Evolutionary conservation across 257 asterid genomes (phyloP).

Genomic region (Orobanche coerulescens): DNA sequence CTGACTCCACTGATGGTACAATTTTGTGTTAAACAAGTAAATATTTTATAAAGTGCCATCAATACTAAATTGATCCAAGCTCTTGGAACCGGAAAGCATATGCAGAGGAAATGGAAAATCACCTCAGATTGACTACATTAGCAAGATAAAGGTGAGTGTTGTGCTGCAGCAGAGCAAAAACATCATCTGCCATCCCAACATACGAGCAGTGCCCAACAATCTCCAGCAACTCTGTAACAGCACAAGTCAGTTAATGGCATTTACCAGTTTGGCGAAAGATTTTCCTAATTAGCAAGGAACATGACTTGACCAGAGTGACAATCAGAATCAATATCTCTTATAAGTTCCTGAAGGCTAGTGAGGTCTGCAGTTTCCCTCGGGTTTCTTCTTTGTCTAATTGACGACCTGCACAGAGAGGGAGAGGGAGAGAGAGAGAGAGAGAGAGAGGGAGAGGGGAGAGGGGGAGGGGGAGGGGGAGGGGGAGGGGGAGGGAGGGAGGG

Average conservation of each 20-base stretch:
- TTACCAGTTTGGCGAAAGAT: constrained; percentile 14
- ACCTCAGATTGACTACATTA: constrained; percentile 86
- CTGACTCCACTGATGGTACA: not conserved
- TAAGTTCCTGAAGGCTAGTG: constrained; percentile 79
- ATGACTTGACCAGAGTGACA: constrained; percentile 59
- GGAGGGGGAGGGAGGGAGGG: not conserved
- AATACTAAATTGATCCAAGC: not conserved
- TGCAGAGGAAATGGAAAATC: constrained; percentile 13
- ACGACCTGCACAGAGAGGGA: constrained; percentile 44
- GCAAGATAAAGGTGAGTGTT: constrained; percentile 86
- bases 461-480: not conserved
- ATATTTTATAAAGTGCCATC: not conserved
- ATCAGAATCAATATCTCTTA: constrained; percentile 55
- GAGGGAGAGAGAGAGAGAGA: not conserved
- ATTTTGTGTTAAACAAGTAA: not conserved
- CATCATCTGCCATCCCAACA: constrained; percentile 94
- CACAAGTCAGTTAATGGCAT: constrained; percentile 20
- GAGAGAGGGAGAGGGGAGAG: not conserved
- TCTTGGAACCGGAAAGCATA: not conserved
- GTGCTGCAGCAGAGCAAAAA: constrained; percentile 76
- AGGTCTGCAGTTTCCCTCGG: constrained; percentile 91
- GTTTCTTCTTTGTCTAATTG: constrained; percentile 79
- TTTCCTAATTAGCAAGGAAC: constrained; percentile 16
- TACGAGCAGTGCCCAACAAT: constrained; percentile 75
- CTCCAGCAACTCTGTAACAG: constrained; percentile 66